These are phyloP conservation scores for Yamadazyma jaroonii DNA, from an alignment of 1,139 yeast species.

Conservation along the genomic window DNA sequence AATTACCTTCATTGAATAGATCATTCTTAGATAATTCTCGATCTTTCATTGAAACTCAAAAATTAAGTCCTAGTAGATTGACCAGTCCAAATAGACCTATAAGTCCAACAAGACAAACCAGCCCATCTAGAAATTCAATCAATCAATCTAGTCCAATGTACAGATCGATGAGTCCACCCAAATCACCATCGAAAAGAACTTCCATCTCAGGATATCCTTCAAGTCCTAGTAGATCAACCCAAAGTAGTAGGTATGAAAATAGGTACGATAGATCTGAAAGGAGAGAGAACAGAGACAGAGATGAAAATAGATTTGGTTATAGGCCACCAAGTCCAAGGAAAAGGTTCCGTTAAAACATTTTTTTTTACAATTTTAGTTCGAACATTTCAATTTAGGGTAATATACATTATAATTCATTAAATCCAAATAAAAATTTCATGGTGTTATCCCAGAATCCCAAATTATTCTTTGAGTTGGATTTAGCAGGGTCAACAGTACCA, in stretches of 20 bases:
- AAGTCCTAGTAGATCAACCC: slow-evolving; percentile 4
- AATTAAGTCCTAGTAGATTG: neutral
- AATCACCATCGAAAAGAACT: slow-evolving; percentile 1
- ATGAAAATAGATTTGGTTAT: neutral
- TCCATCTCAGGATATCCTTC: neutral
- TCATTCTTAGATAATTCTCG: slow-evolving; percentile 1
- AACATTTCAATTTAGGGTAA: neutral
- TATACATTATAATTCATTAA: slow-evolving; percentile 36
- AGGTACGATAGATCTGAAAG: slow-evolving; percentile 1
- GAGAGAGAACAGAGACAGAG: slow-evolving; percentile 2
- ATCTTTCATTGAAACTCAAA: neutral
- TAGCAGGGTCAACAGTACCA: slow-evolving; percentile 9
- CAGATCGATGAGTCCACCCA: slow-evolving; percentile 4
- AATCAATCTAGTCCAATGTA: slow-evolving; percentile 1
- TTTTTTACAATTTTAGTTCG: no score
- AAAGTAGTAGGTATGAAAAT: neutral
- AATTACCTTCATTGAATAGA: slow-evolving; percentile 3
- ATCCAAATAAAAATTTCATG: slow-evolving; percentile 42
- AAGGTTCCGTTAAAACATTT: neutral
- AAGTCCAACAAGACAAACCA: slow-evolving; percentile 3
- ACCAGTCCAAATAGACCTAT: slow-evolving; percentile 4
- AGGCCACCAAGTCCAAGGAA: slow-evolving; percentile 2
- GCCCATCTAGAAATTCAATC: slow-evolving; percentile 3
- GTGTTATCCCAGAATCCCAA: slow-evolving; percentile 35
- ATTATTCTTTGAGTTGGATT: slow-evolving; percentile 24